A percentile compares a stretch with the other conserved stretches of the same genome.
phyloP scores from a whole-genome alignment of 805 yeast species.

The Sugiyamaella americana region DNA sequence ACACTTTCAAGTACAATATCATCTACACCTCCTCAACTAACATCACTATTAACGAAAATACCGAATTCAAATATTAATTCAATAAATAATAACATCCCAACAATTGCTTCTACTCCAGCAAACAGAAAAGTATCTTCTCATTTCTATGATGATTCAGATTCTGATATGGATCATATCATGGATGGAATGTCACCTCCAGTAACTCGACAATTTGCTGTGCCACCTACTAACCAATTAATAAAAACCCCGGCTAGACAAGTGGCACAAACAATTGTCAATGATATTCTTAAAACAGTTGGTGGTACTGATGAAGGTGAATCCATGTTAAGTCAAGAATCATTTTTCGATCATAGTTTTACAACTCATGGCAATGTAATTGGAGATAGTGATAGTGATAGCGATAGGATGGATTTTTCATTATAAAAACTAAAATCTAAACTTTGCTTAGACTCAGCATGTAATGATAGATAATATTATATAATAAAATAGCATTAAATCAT shows the following conservation, averaged over 20 bases:
- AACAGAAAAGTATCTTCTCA: not conserved
- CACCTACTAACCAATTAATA: slow-evolving; percentile 5
- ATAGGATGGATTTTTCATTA: slow-evolving; percentile 3
- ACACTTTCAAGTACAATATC: not conserved
- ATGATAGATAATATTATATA: too few relatives aligned
- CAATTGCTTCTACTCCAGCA: not conserved
- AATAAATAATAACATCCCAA: not conserved
- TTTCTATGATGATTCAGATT: slow-evolving; percentile 14
- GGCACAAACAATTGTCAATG: slow-evolving; percentile 20
- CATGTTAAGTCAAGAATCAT: slow-evolving; percentile 13
- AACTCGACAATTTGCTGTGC: slow-evolving; percentile 17
- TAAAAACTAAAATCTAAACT: not conserved
- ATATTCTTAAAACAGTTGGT: slow-evolving; percentile 21
- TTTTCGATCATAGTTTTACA: not conserved
- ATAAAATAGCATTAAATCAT: too few relatives aligned
- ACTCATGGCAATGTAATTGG: not conserved
- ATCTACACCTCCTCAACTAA: not conserved
- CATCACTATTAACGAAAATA: not conserved
- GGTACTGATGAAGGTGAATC: slow-evolving; percentile 16
- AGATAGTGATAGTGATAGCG: slow-evolving; percentile 3
- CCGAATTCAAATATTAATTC: not conserved
- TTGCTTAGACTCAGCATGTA: too few relatives aligned
- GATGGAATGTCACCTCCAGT: slow-evolving; percentile 26
- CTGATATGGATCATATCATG: slow-evolving; percentile 16
- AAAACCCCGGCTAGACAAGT: slow-evolving; percentile 23